phyloP scores from a whole-genome alignment of 1,284 basidiomycete species.

The Wallemia hederae region DNA sequence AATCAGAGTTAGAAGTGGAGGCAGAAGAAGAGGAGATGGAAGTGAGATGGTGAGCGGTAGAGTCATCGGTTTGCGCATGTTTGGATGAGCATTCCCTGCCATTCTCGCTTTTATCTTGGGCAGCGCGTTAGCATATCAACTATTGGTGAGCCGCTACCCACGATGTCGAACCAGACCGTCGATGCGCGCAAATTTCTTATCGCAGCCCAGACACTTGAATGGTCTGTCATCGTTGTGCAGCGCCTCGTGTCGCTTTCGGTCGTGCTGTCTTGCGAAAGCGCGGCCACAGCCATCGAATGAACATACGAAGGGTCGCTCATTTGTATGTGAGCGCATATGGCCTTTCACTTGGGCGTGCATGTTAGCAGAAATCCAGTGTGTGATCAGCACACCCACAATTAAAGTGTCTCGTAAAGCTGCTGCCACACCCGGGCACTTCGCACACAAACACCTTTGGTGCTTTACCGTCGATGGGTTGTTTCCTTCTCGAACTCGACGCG shows the following conservation, averaged over 20 bases:
- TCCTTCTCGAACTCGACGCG: neutral
- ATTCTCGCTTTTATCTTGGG: neutral
- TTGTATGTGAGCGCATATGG: conserved; percentile 51
- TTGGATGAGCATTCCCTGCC: neutral
- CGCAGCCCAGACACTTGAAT: conserved; percentile 44
- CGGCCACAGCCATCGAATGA: conserved; percentile 59
- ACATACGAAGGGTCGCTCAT: conserved; percentile 53
- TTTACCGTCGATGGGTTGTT: neutral
- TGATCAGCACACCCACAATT: conserved; percentile 6
- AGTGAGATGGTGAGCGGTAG: neutral
- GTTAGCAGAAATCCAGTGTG: conserved; percentile 4
- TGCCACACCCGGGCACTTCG: conserved; percentile 43
- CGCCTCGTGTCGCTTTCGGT: conserved; percentile 53
- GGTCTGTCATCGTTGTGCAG: conserved; percentile 44
- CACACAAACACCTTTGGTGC: conserved; percentile 24
- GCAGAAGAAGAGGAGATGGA: neutral
- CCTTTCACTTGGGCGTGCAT: conserved; percentile 19
- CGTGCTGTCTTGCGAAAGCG: conserved; percentile 53
- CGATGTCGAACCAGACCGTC: conserved; percentile 42
- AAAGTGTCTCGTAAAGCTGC: conserved; percentile 51
- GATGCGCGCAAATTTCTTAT: conserved; percentile 45
- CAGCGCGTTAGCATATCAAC: neutral
- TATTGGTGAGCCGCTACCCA: neutral
- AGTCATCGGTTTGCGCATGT: neutral
- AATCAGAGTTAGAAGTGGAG: neutral